Evolutionary conservation across 306 rosid genomes (phyloP).

Genomic region (Clitoria ternatea): DNA sequence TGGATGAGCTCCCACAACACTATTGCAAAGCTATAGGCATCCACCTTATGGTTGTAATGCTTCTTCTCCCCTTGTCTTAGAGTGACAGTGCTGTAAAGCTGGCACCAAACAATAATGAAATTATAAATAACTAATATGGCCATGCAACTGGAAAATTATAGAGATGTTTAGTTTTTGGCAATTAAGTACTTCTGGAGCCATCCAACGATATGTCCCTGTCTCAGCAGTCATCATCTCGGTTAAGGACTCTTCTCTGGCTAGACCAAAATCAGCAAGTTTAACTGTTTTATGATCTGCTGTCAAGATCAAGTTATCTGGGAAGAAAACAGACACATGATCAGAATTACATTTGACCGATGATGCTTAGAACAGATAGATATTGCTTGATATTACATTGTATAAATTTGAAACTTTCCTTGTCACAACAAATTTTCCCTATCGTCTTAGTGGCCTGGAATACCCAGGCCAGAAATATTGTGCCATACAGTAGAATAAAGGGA

Average conservation of each 20-base stretch:
- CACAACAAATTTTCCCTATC: neutral
- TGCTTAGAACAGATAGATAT: neutral
- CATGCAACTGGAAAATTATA: neutral
- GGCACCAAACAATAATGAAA: slow-evolving; percentile 25
- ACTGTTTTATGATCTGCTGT: slow-evolving; percentile 74
- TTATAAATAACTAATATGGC: slow-evolving; percentile 10
- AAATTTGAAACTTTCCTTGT: neutral
- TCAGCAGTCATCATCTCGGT: slow-evolving; percentile 97
- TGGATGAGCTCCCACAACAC: slow-evolving; percentile 92
- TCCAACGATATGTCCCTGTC: slow-evolving; percentile 94
- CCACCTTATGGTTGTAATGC: slow-evolving; percentile 91
- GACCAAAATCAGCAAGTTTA: slow-evolving; percentile 83
- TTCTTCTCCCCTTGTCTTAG: slow-evolving; percentile 87
- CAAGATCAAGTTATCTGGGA: slow-evolving; percentile 72
- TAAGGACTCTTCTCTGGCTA: slow-evolving; percentile 89
- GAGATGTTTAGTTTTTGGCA: neutral
- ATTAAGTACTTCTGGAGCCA: slow-evolving; percentile 82
- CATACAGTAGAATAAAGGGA: neutral
- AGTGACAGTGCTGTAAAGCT: slow-evolving; percentile 93
- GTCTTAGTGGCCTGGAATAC: neutral
- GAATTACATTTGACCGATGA: neutral
- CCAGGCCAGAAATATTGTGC: neutral
- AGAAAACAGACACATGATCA: slow-evolving; percentile 19
- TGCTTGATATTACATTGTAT: neutral
- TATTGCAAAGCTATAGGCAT: slow-evolving; percentile 89